These are phyloP conservation scores for Pythium periplocum DNA, from an alignment of 352 stramenopile genomes.

Conservation along the genomic window DNA sequence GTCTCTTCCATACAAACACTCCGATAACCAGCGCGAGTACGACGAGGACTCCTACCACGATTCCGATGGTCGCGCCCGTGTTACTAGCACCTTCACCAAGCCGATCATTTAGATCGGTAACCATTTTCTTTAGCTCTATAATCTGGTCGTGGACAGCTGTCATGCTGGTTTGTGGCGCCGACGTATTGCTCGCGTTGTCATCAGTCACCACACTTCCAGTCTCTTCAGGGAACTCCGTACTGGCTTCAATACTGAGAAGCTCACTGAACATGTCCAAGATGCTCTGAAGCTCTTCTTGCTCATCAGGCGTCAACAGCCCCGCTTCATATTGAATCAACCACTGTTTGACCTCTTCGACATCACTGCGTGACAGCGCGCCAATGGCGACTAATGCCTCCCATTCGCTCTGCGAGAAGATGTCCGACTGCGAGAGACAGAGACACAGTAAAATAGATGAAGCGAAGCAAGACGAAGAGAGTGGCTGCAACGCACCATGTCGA, in stretches of 20 bases:
- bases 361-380: not conserved
- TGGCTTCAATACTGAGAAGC: too few relatives aligned
- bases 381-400: not conserved
- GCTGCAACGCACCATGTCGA: not conserved
- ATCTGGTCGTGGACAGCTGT: not conserved
- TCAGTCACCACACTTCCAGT: too few relatives aligned
- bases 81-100: not conserved
- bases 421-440: not conserved
- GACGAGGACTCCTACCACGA: not conserved
- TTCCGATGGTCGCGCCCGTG: not conserved
- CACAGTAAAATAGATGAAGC: not conserved
- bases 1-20: not conserved
- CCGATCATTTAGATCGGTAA: not conserved
- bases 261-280: too few relatives aligned
- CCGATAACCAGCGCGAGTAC: slow-evolving; percentile 1
- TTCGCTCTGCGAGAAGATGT: not conserved
- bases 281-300: not conserved
- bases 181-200: too few relatives aligned
- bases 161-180: too few relatives aligned
- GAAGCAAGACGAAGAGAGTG: not conserved
- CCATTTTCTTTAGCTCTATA: not conserved
- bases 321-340: not conserved
- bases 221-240: too few relatives aligned
- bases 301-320: not conserved
- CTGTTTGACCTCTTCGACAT: not conserved